Evolutionary conservation across 345 rosid species (phyloP).

Genomic region (Citrus sp.): DNA sequence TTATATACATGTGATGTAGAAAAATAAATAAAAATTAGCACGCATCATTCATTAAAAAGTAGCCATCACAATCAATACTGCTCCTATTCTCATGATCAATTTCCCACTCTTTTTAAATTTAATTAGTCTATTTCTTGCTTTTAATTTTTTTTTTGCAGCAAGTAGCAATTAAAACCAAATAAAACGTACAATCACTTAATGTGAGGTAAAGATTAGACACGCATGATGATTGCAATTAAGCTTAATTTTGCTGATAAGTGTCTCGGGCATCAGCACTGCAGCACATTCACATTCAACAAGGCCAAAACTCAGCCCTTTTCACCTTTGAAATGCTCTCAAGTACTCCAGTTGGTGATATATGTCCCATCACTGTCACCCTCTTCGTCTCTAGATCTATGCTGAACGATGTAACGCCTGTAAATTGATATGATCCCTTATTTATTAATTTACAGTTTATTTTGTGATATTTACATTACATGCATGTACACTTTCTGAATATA

Average conservation of each 20-base stretch:
- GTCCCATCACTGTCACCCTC: conserved; percentile 87
- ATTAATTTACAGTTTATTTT: too few relatives aligned
- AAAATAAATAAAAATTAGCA: too few relatives aligned
- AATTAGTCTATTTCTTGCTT: background rate
- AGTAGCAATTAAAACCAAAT: background rate
- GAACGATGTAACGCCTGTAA: conserved; percentile 74
- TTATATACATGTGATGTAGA: background rate
- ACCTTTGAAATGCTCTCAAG: conserved; percentile 82
- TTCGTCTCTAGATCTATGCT: conserved; percentile 76
- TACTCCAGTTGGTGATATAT: conserved; percentile 59
- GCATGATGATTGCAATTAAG: background rate
- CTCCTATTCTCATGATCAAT: background rate
- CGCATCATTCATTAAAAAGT: background rate
- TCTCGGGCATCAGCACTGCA: background rate
- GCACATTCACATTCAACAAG: conserved; percentile 14
- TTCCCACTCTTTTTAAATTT: background rate
- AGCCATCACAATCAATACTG: background rate
- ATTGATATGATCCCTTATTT: too few relatives aligned
- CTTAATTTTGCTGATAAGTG: background rate
- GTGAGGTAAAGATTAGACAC: background rate
- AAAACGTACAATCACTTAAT: background rate
- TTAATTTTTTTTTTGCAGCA: background rate
- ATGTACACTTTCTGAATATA: too few relatives aligned
- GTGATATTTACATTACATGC: too few relatives aligned
- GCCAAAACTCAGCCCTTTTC: conserved; percentile 83